Evolutionary conservation across 352 stramenopile species (phyloP).

Genomic region (Globisporangium perplexum): DNA sequence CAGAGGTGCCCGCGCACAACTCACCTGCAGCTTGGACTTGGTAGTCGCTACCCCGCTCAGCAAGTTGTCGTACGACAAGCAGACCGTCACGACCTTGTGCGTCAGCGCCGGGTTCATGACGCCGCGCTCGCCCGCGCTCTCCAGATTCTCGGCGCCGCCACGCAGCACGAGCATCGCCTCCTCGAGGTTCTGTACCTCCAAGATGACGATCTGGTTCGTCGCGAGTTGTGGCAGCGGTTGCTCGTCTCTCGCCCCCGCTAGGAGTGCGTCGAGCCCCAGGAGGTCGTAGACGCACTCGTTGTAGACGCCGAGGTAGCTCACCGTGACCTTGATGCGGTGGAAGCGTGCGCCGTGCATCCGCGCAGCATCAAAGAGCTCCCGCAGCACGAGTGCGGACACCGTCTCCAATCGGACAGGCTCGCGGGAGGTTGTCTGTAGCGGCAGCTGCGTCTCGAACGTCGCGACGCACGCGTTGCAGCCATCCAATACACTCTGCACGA

Average conservation of each 20-base stretch:
- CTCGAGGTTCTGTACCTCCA: constrained; percentile 59
- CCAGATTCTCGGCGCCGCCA: constrained; percentile 44
- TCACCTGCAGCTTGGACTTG: constrained; percentile 59
- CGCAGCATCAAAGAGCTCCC: constrained; percentile 43
- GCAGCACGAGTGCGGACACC: constrained; percentile 38
- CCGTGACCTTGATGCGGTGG: constrained; percentile 48
- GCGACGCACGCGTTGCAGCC: constrained; percentile 60
- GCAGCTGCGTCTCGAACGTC: constrained; percentile 42
- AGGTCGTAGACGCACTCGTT: constrained; percentile 94
- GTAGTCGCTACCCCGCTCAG: constrained; percentile 21
- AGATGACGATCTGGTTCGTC: constrained; percentile 45
- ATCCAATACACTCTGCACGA: constrained; percentile 64
- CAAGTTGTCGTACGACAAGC: constrained; percentile 47
- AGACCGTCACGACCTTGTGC: constrained; percentile 64
- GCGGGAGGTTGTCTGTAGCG: constrained; percentile 14
- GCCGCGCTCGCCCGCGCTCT: constrained; percentile 14
- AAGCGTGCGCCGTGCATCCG: constrained; percentile 28
- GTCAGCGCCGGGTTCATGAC: constrained; percentile 29
- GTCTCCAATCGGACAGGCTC: constrained; percentile 8
- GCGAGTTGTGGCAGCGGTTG: constrained; percentile 1
- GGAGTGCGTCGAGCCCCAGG: constrained; percentile 53
- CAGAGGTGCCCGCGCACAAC: neutral
- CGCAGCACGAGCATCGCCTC: constrained; percentile 57
- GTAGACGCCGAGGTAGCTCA: constrained; percentile 91
- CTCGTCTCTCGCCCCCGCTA: constrained; percentile 5